Evolutionary conservation across 306 rosid species (phyloP).

Genomic region (Begonia loranthoides): DNA sequence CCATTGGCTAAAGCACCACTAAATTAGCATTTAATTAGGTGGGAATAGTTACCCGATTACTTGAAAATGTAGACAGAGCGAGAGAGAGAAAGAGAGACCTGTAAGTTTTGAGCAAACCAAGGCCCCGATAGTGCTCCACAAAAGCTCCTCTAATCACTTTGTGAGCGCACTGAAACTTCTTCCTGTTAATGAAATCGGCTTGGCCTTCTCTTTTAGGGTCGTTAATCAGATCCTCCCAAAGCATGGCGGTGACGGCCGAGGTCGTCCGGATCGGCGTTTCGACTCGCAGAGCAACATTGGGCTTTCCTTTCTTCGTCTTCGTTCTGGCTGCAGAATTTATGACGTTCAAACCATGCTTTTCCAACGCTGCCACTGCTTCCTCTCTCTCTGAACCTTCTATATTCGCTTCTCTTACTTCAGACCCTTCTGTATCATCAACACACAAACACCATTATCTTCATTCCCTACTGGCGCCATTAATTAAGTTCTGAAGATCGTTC

Average conservation of each 20-base stretch:
- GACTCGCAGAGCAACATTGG: conserved; percentile 50
- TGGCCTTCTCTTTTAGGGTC: conserved; percentile 46
- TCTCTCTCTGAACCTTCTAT: conserved; percentile 32
- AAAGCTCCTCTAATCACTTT: conserved; percentile 74
- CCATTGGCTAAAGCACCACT: too few relatives aligned
- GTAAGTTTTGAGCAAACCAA: conserved; percentile 58
- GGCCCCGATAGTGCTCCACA: conserved; percentile 67
- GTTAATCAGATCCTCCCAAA: conserved; percentile 75
- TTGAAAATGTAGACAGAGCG: too few relatives aligned
- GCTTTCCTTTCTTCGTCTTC: conserved; percentile 60
- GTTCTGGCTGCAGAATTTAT: conserved; percentile 19
- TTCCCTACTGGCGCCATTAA: too few relatives aligned
- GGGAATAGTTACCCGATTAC: too few relatives aligned
- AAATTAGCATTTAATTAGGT: too few relatives aligned
- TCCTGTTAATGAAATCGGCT: conserved; percentile 35
- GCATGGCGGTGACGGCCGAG: conserved; percentile 28
- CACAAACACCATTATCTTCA: conserved; percentile 6
- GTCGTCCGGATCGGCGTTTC: conserved; percentile 39
- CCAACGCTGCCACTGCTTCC: conserved; percentile 33
- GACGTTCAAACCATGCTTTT: conserved; percentile 48
- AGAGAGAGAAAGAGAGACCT: conserved; percentile 26
- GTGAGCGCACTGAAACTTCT: conserved; percentile 64
- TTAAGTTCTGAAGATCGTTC: too few relatives aligned
- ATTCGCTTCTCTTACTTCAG: conserved; percentile 21
- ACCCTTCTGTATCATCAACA: conserved; percentile 23